A percentile compares a stretch with the other conserved stretches of the same genome.
These are phyloP conservation scores for Boletus coccyginus DNA, from an alignment of 768 basidiomycete genomes.

Conservation along the genomic window DNA sequence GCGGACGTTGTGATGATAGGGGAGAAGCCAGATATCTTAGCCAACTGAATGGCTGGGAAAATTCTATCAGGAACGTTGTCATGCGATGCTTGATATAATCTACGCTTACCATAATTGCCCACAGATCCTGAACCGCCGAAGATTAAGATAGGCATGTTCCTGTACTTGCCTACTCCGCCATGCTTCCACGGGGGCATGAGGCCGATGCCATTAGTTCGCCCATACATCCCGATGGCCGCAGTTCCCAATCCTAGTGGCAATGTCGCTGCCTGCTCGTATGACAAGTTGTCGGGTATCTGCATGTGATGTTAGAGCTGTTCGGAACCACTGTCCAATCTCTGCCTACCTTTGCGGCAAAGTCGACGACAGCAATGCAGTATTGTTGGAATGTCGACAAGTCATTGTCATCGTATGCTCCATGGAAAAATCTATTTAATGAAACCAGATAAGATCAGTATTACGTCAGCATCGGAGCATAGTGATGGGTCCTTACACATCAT, in stretches of 20 bases:
- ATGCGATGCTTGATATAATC: slow-evolving; percentile 3
- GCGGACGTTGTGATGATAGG: slow-evolving; percentile 35
- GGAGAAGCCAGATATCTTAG: slow-evolving; percentile 40
- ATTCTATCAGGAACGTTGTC: slow-evolving; percentile 13
- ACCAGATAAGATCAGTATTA: slow-evolving; percentile 25
- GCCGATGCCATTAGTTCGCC: slow-evolving; percentile 37
- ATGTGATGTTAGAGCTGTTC: slow-evolving; percentile 8
- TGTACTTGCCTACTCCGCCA: slow-evolving; percentile 39
- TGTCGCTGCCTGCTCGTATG: slow-evolving; percentile 48
- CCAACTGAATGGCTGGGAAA: slow-evolving; percentile 37
- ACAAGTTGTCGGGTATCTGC: slow-evolving; percentile 45
- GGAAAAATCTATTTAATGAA: slow-evolving; percentile 35
- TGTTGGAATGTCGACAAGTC: slow-evolving; percentile 44
- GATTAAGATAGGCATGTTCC: slow-evolving; percentile 44
- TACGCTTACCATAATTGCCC: slow-evolving; percentile 45
- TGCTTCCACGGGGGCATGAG: slow-evolving; percentile 39
- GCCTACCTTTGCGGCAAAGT: slow-evolving; percentile 40
- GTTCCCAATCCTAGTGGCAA: slow-evolving; percentile 49
- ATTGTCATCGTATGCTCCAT: slow-evolving; percentile 38
- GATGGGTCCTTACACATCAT: slow-evolving; percentile 45
- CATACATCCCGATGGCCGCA: slow-evolving; percentile 51
- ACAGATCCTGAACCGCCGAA: slow-evolving; percentile 49
- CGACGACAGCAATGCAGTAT: slow-evolving; percentile 40
- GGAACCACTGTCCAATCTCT: not conserved
- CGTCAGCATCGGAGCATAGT: not conserved